Evolutionary conservation across 768 basidiomycete genomes (phyloP).

Genomic region (Sporobolomyces pararoseus): DNA sequence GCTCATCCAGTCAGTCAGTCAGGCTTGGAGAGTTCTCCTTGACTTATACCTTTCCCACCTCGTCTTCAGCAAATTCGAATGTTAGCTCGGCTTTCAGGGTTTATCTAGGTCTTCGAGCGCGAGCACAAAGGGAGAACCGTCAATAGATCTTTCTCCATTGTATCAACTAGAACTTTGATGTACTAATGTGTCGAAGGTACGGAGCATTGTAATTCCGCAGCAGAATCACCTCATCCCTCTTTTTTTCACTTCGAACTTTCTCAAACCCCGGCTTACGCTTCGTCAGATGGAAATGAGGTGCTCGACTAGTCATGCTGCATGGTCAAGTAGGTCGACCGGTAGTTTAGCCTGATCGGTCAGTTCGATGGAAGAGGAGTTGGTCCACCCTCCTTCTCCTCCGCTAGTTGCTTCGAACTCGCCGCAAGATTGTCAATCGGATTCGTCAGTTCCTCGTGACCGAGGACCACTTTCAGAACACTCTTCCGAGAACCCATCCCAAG

Average conservation of each 20-base stretch:
- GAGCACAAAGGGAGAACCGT: not conserved
- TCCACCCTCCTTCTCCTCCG: not conserved
- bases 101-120: constrained; percentile 1
- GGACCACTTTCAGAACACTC: too few species aligned
- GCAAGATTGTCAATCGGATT: too few species aligned
- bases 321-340: too few species aligned
- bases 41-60: not conserved
- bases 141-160: not conserved
- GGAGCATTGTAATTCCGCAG: too few species aligned
- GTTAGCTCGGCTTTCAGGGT: constrained; percentile 15
- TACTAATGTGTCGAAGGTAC: too few species aligned
- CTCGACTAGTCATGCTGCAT: not conserved
- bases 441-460: too few species aligned
- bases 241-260: not conserved
- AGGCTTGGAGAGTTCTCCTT: too few species aligned
- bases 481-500: too few species aligned
- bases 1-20: too few species aligned
- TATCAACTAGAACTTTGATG: not conserved
- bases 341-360: not conserved
- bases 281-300: not conserved
- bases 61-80: constrained; percentile 1
- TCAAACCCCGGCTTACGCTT: not conserved
- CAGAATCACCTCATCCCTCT: not conserved
- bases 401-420: not conserved
- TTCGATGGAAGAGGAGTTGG: not conserved